These are phyloP conservation scores for Aspergillus awamori DNA, from an alignment of 2,329 filamentous ascomycete genomes.

Conservation along the genomic window DNA sequence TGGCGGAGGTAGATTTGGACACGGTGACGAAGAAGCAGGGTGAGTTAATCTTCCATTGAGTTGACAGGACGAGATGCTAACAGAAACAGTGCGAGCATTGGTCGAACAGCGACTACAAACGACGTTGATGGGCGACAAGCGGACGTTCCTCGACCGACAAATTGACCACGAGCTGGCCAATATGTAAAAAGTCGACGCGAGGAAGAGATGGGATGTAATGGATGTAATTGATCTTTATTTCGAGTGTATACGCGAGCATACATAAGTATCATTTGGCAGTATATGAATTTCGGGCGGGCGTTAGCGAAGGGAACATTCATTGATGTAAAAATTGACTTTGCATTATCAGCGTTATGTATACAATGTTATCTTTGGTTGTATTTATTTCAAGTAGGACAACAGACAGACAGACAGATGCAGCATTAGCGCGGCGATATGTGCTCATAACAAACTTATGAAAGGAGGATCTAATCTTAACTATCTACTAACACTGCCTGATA, in stretches of 20 bases:
- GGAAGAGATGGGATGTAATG: too few relatives aligned
- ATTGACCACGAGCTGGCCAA: slow-evolving; percentile 93
- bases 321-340: too few relatives aligned
- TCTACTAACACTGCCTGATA: too few relatives aligned
- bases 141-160: slow-evolving; percentile 85
- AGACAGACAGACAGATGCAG: too few relatives aligned
- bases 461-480: too few relatives aligned
- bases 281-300: slow-evolving; percentile 2
- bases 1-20: slow-evolving; percentile 88
- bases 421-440: too few relatives aligned
- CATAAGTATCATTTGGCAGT: slow-evolving; percentile 7
- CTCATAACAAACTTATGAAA: too few relatives aligned
- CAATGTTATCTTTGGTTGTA: too few relatives aligned
- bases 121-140: slow-evolving; percentile 81
- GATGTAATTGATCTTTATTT: background rate
- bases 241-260: background rate
- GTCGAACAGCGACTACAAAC: slow-evolving; percentile 93
- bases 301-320: too few relatives aligned
- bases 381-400: too few relatives aligned
- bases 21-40: slow-evolving; percentile 98
- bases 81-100: slow-evolving; percentile 67
- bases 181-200: slow-evolving; percentile 61
- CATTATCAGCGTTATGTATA: too few relatives aligned
- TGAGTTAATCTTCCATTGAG: slow-evolving; percentile 33
- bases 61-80: background rate